Percentiles rank a stretch among this genome's conserved stretches.
Evolutionary conservation across 805 yeast species (phyloP).

Genomic region (Myxozyma geophila): DNA sequence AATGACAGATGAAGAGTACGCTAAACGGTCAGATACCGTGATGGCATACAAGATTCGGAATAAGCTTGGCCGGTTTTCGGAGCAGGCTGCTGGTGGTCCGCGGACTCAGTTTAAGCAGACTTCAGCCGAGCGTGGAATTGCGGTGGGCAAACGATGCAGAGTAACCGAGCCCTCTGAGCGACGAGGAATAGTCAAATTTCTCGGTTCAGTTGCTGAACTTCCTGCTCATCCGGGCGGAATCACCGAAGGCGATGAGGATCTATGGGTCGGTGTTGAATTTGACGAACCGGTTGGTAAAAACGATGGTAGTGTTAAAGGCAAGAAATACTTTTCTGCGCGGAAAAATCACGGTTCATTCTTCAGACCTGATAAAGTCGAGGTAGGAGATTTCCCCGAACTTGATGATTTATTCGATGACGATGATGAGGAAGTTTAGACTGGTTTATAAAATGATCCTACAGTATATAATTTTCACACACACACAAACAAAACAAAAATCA

Average conservation of each 20-base stretch:
- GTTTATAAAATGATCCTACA: background rate
- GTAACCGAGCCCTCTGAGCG: constrained; percentile 53
- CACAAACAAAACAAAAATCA: background rate
- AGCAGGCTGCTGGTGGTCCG: constrained; percentile 50
- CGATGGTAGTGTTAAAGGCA: constrained; percentile 72
- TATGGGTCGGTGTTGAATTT: constrained; percentile 85
- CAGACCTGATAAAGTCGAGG: constrained; percentile 67
- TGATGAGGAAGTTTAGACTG: constrained; percentile 29
- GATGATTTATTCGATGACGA: constrained; percentile 55
- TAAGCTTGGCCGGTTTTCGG: constrained; percentile 65
- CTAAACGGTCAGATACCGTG: constrained; percentile 62
- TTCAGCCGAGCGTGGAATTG: constrained; percentile 40
- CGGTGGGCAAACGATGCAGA: constrained; percentile 56
- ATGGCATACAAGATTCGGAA: constrained; percentile 75
- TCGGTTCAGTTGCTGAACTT: constrained; percentile 71
- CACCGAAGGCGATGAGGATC: constrained; percentile 37
- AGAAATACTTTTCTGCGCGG: constrained; percentile 59
- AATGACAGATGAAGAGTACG: constrained; percentile 66
- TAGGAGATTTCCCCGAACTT: constrained; percentile 67
- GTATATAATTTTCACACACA: background rate
- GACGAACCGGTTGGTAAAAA: constrained; percentile 89
- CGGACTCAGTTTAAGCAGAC: constrained; percentile 17
- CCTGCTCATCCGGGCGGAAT: constrained; percentile 42
- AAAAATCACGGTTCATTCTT: constrained; percentile 76
- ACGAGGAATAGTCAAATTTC: constrained; percentile 68